Evolutionary conservation across 805 yeast genomes (phyloP), one percentile per base, ranked within the genome.

Genomic region (Teunomyces cretensis): DNA sequence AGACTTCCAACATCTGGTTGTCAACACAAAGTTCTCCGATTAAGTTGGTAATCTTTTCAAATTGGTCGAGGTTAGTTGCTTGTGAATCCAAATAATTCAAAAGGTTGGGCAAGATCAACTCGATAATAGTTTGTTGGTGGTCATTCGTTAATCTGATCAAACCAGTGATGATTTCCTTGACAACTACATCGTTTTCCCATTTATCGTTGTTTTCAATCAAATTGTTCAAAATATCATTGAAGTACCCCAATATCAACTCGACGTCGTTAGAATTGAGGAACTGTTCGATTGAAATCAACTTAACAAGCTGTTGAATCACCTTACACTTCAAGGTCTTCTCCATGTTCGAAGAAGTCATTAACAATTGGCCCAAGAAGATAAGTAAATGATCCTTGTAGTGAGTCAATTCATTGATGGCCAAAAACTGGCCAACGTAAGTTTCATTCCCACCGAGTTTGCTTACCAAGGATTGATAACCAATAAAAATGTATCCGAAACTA

Each of bases 321-420:
- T 84, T 67, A 22, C 85, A 74, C 55, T 89, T 75, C 45, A 89
- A 70, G 1, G 90, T 79, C 9, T 82, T 83, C 55, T 88, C 96
- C 26, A 79, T 66, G 28, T 74, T 75, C 0, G 96, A 81, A 0
- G 87, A 75, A 0, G 85, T 76, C 58, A 84, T 78, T 40, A 91
- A 70, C 4, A 88, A 75, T 56, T 80, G 83, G n/a, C 90, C 81
- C 52, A 88, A 61, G 35, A 84, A 68, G 43, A 83, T 79, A 26
- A 90, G 64, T 12, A 91, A 68, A 32, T 81, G 81, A 55, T 90
- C 96, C 49, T 86, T 83, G 60, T 67, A 78, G 6, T 60, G 52
- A 12, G 62, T 52, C 42, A 87, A 60, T 7, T 72, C 63, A 48
- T 74, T 76, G 16, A 50, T 50, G 24, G 42, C 17, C 7, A 49